Base-by-base conservation (phyloP, 2,329 filamentous ascomycete species). In the Lachnellula suecica region DNA sequence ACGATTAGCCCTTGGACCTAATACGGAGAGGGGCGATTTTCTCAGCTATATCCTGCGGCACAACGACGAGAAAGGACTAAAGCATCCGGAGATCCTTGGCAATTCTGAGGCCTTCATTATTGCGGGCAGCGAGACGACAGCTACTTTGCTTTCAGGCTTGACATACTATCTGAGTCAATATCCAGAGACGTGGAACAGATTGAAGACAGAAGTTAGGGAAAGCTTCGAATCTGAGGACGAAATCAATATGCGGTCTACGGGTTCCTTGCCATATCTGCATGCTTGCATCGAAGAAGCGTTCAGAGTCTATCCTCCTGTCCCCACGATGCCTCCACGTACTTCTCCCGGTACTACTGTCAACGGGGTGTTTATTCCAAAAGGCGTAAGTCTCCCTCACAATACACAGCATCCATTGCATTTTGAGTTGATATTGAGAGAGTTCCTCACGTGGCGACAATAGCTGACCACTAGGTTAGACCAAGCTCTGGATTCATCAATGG, bases 181-280 rank as follows among this genome's bases (percentile, higher is more conserved):
- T 34, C 71, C 69, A 0, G 49, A 59, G 0, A 56, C 52, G 1
- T 55, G 70, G 4, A 40, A 63, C 56, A 70, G 59, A 24, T 41
- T 76, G 11, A 61, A 57, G 1, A 17, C 65, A 0, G 76, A 79
- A 60, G 64, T 78, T 1, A 71, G 73, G 0, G 57, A 62, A 0
- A 31, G 64, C 0, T 78, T 76, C 50, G 48, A 52, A 1, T 54
- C 44, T 0, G 64, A 71, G 24, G 63, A 66, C 0, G 71, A 76
- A 4, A 76, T 79, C 44, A 68, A 60, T n/a, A 34, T 34, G 31
- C 31, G 31, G 13, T 15, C 31, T 34, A 34, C 31, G 8, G 17
- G 8, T n/a, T 20, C 44, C 20, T 22, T 44, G 9, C 34, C 41
- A 7, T 51, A 46, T 11, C 43, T 35, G 2, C 17, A 15, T 27